Percentiles rank a stretch among this genome's conserved stretches.
These are phyloP conservation scores for Candida endomychidarum DNA, from an alignment of 805 yeast genomes.

Conservation along the genomic window DNA sequence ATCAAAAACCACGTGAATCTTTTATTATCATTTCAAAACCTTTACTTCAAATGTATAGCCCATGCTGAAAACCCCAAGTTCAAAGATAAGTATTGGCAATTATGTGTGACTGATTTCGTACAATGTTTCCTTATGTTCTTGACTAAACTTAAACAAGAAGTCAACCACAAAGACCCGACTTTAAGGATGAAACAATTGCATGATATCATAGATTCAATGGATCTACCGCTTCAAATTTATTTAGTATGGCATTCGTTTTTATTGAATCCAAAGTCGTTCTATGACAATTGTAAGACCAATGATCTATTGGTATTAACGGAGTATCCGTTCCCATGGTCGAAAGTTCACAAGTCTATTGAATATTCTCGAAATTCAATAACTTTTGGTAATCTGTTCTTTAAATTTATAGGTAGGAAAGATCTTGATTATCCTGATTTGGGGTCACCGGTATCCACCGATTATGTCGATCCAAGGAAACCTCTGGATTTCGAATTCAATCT, in stretches of 20 bases:
- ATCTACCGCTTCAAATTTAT: too few species aligned
- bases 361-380: too few species aligned
- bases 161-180: too few species aligned
- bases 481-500: too few species aligned
- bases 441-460: too few species aligned
- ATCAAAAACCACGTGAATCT: background rate
- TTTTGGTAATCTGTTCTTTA: too few species aligned
- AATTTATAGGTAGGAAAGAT: too few species aligned
- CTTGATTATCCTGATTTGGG: too few species aligned
- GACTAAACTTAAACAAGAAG: background rate
- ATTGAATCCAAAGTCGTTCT: constrained; percentile 18
- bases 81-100: background rate
- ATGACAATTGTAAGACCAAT: constrained; percentile 14
- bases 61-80: background rate
- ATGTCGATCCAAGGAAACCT: too few species aligned
- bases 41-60: background rate
- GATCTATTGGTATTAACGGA: constrained; percentile 10
- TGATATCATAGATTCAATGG: too few species aligned
- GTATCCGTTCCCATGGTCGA: constrained; percentile 20
- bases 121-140: background rate
- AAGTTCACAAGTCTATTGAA: background rate
- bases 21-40: background rate
- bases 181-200: too few species aligned
- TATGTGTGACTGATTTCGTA: background rate
- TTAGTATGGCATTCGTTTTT: constrained; percentile 23